Base-by-base conservation (phyloP, 331 rosid genomes). In the Dryas integrifolia region DNA sequence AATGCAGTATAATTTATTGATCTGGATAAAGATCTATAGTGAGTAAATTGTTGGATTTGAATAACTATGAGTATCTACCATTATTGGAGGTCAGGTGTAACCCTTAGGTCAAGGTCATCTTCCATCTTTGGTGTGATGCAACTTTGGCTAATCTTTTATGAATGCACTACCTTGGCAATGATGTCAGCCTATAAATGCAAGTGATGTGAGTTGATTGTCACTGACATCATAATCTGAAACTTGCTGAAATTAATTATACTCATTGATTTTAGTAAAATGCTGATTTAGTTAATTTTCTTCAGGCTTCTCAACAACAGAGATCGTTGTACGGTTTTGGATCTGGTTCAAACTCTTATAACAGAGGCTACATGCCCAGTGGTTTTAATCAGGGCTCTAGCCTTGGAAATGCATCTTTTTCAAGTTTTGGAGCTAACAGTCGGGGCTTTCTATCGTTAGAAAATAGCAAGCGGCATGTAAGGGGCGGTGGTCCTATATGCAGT, bases 291-390 rank as follows among this genome's bases (percentile, higher is more conserved):
- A 52, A 58, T 69, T 35, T 78, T 61, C 78, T n/a, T 79, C 88
- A 91, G 95, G 86, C 79, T 65, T 88, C 97, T 79, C 92, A 85
- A 75, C 92, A 88, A 67, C 95, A 82, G 61, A 88, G 76, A 69
- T 72, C 95, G 11, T 21, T 83, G 49, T 86, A 90, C 83, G 92
- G 92, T 53, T 83, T 76, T 76, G 94, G 94, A 76, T 86, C 92
- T 81, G 87, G 96, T 77, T 85, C 84, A 68, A 86, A 86, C 70
- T 82, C 90, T 45, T 85, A 86, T 75, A 86, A 84, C 66, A 81
- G 91, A 65, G 89, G 90, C 53, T 85, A 83, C 76, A 62, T 86
- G 64, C 88, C 92, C 66, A 38, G 77, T 65, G 80, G 80, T 44
- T 75, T 65, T 55, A 87, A 82, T 82, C 92, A 87, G 59, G 84